Percentiles rank a stretch among this genome's conserved stretches.
Evolutionary conservation across 257 asterid genomes (phyloP).

Genomic region (Solanum chmielewskii): DNA sequence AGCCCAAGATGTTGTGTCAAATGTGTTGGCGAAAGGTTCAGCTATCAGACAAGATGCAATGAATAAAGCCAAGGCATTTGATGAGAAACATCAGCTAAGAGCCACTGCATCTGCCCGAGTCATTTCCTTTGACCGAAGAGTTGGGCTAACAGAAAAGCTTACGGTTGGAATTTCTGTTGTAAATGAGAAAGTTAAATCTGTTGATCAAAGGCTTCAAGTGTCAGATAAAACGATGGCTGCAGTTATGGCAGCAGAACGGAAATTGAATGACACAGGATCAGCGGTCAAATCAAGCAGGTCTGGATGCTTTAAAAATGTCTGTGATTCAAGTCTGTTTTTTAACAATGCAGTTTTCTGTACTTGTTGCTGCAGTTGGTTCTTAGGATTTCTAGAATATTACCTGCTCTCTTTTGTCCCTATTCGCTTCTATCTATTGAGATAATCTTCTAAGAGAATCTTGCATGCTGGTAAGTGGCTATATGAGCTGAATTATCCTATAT

Average conservation of each 20-base stretch:
- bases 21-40: slow-evolving; percentile 82
- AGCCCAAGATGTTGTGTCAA: slow-evolving; percentile 93
- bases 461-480: not conserved
- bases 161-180: slow-evolving; percentile 81
- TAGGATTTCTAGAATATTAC: not conserved
- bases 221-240: slow-evolving; percentile 98
- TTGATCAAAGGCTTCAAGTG: slow-evolving; percentile 87
- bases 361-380: not conserved
- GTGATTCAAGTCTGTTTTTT: not conserved
- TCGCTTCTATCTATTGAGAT: not conserved
- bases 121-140: slow-evolving; percentile 70
- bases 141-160: slow-evolving; percentile 70
- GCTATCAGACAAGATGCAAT: slow-evolving; percentile 88
- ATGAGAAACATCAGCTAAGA: slow-evolving; percentile 72
- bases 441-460: not conserved
- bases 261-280: slow-evolving; percentile 84
- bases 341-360: not conserved
- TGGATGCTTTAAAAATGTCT: slow-evolving; percentile 1
- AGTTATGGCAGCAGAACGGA: slow-evolving; percentile 85
- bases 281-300: slow-evolving; percentile 99
- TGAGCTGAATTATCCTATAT: not conserved
- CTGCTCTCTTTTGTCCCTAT: not conserved
- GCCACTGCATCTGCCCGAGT: slow-evolving; percentile 96
- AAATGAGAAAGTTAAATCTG: slow-evolving; percentile 88
- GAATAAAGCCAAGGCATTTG: slow-evolving; percentile 92